phyloP scores from a whole-genome alignment of 2,329 filamentous ascomycete species.

The Xylaria sp. region DNA sequence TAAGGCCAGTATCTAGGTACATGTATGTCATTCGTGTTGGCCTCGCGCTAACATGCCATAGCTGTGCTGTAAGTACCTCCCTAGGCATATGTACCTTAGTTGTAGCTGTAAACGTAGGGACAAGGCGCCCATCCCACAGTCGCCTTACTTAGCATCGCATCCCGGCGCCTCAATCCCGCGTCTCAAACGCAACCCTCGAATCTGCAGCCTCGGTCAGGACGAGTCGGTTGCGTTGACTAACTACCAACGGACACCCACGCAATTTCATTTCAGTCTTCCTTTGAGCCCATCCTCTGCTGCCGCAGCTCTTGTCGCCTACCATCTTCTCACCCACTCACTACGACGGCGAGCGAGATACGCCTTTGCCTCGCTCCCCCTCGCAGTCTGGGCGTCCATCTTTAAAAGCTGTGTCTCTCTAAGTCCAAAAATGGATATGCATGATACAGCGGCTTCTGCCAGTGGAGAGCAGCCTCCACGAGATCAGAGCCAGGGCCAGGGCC shows the following conservation, averaged over 20 bases:
- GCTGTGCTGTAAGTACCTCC: neutral
- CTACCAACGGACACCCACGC: neutral
- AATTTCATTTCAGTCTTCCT: neutral
- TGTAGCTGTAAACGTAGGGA: neutral
- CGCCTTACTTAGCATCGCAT: constrained; percentile 14
- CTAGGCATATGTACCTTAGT: neutral
- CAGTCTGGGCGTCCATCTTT: neutral
- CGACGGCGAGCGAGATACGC: constrained; percentile 1
- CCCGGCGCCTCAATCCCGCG: constrained; percentile 6
- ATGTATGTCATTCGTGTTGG: neutral
- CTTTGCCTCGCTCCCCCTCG: neutral
- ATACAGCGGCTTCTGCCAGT: constrained; percentile 6
- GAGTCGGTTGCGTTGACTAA: neutral
- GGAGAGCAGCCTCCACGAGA: constrained; percentile 7
- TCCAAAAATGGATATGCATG: constrained; percentile 10
- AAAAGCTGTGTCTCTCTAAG: neutral
- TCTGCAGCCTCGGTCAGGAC: neutral
- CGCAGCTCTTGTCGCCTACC: neutral
- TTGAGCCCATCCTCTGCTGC: neutral
- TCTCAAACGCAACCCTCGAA: constrained; percentile 1
- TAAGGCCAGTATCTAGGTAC: neutral
- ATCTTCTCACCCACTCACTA: neutral
- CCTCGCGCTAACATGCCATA: neutral
- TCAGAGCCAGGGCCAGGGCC: constrained; percentile 11
- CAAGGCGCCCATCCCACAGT: constrained; percentile 1